phyloP scores from a whole-genome alignment of 139 green algal genomes.

The Yamagishiella unicocca region DNA sequence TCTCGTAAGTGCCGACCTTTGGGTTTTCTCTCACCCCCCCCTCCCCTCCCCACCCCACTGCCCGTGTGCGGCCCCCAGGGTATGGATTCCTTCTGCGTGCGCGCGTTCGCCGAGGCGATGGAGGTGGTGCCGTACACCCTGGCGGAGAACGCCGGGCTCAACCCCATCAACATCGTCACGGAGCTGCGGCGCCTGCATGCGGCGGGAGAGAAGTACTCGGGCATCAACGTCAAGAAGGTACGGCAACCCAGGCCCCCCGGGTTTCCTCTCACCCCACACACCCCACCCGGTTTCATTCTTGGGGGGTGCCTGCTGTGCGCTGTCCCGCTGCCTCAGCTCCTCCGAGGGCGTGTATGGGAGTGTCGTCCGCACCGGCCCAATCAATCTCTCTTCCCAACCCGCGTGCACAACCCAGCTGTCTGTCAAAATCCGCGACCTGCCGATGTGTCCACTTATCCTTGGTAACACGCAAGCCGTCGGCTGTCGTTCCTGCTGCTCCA shows the following conservation, averaged over 20 bases:
- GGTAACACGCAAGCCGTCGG: too few species aligned
- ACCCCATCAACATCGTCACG: constrained; percentile 98
- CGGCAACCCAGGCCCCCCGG: too few species aligned
- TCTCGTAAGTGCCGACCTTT: too few species aligned
- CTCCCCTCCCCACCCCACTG: not conserved
- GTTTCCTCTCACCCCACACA: not conserved
- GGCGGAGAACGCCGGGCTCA: constrained; percentile 98
- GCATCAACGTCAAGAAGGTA: constrained; percentile 84
- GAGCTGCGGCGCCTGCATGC: constrained; percentile 95
- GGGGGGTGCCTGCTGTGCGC: too few species aligned
- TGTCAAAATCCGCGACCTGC: not conserved
- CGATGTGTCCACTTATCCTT: too few species aligned
- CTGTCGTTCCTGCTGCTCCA: too few species aligned
- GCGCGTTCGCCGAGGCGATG: constrained; percentile 95
- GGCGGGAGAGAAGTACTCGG: constrained; percentile 73
- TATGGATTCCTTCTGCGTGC: constrained; percentile 95
- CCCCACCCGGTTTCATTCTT: too few species aligned
- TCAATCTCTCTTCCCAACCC: too few species aligned
- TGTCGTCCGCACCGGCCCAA: not conserved
- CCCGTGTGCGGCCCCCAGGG: constrained; percentile 67
- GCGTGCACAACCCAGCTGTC: too few species aligned
- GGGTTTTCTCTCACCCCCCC: too few species aligned
- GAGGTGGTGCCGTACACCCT: constrained; percentile 99
- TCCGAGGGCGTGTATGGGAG: too few species aligned
- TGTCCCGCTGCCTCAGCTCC: too few species aligned